Evolutionary conservation across 805 yeast species (phyloP).

Genomic region (Sugiyamaella smithiae): DNA sequence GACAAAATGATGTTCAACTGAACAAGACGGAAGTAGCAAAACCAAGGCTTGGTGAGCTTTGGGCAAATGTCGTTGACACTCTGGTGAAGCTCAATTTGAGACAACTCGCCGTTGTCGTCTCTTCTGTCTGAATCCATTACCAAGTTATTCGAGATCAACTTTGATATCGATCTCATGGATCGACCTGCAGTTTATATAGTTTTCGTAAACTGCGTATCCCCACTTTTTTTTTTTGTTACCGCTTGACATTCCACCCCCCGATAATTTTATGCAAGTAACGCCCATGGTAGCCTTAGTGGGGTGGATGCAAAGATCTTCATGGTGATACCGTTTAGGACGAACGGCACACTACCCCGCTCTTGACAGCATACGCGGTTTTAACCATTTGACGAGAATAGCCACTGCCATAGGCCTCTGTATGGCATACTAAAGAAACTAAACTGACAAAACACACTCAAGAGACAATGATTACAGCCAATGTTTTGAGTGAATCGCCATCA

Average conservation of each 20-base stretch:
- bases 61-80: slow-evolving; percentile 7
- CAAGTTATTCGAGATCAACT: neutral
- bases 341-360: slow-evolving; percentile 4
- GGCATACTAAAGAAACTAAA: too few species aligned
- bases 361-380: too few species aligned
- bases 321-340: neutral
- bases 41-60: slow-evolving; percentile 9
- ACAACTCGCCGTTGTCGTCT: neutral
- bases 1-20: slow-evolving; percentile 3
- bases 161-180: neutral
- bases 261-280: neutral
- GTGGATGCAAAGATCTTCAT: neutral
- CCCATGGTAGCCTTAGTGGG: neutral
- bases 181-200: neutral
- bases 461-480: too few species aligned
- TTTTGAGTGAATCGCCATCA: too few species aligned
- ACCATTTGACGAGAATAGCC: too few species aligned
- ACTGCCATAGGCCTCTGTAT: too few species aligned
- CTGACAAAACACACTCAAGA: too few species aligned
- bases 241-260: slow-evolving; percentile 1
- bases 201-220: neutral
- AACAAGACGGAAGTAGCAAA: slow-evolving; percentile 3
- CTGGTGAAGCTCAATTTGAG: neutral
- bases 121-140: neutral
- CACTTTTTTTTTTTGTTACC: neutral